These are phyloP conservation scores for Cylindrodendrum hubeiense DNA, from an alignment of 2,329 filamentous ascomycete genomes.

Conservation along the genomic window DNA sequence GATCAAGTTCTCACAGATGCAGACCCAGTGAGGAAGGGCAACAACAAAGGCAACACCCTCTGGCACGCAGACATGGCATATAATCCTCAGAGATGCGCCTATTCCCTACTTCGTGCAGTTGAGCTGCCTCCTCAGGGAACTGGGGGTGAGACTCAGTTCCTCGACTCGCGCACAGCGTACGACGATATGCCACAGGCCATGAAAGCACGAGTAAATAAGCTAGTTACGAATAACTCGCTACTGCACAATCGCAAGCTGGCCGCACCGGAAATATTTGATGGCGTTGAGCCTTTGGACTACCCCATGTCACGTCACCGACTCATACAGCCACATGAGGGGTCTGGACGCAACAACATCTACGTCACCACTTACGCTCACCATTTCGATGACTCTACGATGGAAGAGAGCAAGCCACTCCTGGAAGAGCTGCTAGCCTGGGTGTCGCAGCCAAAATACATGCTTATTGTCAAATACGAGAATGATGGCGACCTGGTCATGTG, in stretches of 20 bases:
- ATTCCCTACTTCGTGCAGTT: constrained; percentile 11
- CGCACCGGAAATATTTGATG: constrained; percentile 1
- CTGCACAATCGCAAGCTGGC: constrained; percentile 12
- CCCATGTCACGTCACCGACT: constrained; percentile 15
- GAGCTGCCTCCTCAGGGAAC: constrained; percentile 4
- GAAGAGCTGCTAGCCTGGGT: constrained; percentile 10
- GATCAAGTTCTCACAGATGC: neutral
- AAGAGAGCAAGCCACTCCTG: constrained; percentile 5
- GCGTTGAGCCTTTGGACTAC: neutral
- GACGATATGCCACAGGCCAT: constrained; percentile 8
- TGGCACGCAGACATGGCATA: constrained; percentile 18
- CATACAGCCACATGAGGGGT: constrained; percentile 1
- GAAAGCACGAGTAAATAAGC: neutral
- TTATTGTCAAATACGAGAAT: constrained; percentile 3
- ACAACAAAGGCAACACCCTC: constrained; percentile 8
- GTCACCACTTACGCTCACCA: constrained; percentile 10
- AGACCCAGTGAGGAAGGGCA: constrained; percentile 8
- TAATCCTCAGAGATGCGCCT: constrained; percentile 5
- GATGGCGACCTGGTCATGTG: constrained; percentile 12
- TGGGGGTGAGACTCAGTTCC: constrained; percentile 7
- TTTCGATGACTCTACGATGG: constrained; percentile 7
- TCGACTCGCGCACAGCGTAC: constrained; percentile 12
- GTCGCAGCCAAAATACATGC: constrained; percentile 12
- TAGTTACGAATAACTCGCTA: constrained; percentile 9
- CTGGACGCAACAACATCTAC: constrained; percentile 10